Conservation (phyloP, 2,329 filamentous ascomycete species). For the Cladophialophora carrionii region DNA sequence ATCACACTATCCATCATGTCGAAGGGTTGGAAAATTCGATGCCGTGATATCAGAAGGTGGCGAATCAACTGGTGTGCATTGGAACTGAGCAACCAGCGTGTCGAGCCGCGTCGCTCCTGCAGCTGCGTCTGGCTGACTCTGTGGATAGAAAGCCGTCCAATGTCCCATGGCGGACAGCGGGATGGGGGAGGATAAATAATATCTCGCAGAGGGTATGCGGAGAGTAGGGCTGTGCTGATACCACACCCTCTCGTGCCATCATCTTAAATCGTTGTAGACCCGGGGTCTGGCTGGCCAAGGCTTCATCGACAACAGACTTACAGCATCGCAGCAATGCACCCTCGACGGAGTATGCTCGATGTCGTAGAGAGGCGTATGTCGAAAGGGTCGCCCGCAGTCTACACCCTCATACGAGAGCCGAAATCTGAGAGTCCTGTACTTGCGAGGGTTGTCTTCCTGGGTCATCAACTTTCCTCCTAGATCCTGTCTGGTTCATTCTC, state of each 20-base stretch:
- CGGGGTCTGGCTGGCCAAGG: not conserved
- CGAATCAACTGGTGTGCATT: not conserved
- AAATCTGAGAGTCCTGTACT: not conserved
- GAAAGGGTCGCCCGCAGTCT: not conserved
- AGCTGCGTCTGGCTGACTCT: not conserved
- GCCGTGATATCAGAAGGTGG: not conserved
- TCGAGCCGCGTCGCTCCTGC: not conserved
- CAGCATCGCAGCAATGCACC: not conserved
- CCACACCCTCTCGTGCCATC: slow-evolving; percentile 1
- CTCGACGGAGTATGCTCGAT: not conserved
- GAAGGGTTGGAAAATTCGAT: not conserved
- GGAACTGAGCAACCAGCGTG: not conserved
- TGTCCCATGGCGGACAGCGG: not conserved
- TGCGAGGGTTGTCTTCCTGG: not conserved
- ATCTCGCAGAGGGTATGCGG: not conserved
- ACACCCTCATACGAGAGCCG: not conserved
- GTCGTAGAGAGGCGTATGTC: not conserved
- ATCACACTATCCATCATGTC: not conserved
- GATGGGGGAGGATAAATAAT: not conserved
- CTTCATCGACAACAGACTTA: not conserved
- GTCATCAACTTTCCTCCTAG: not conserved
- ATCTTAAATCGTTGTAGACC: no score
- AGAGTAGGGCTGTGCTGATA: slow-evolving; percentile 6
- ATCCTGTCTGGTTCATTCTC: not conserved
- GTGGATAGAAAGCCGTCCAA: not conserved